These are phyloP conservation scores for Scutellaria baicalensis DNA, from an alignment of 257 asterid species.

Conservation along the genomic window DNA sequence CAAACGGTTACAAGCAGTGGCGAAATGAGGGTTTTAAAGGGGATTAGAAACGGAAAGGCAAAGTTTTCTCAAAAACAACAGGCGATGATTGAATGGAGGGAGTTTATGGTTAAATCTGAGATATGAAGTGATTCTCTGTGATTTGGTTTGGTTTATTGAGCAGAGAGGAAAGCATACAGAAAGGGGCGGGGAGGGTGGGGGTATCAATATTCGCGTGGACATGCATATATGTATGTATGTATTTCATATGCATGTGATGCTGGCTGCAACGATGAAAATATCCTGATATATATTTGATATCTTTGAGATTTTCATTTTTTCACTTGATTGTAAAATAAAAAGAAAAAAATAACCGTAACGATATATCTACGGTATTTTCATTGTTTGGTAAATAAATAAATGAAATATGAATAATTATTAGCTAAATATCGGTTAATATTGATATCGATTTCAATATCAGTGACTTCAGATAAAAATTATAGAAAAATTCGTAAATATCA, in stretches of 20 bases:
- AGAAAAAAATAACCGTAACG: too few species aligned
- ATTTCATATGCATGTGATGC: background rate
- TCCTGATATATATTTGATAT: too few species aligned
- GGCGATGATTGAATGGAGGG: background rate
- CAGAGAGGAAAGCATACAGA: background rate
- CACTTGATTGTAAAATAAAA: too few species aligned
- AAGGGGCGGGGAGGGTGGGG: background rate
- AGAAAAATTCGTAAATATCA: too few species aligned
- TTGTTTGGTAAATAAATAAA: too few species aligned
- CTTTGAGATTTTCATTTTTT: too few species aligned
- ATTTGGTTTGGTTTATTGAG: conserved; percentile 16
- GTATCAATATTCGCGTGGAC: conserved; percentile 6
- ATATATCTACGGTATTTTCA: too few species aligned
- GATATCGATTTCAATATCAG: too few species aligned
- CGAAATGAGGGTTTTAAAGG: conserved; percentile 12
- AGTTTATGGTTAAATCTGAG: background rate
- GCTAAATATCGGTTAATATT: too few species aligned
- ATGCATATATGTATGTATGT: background rate
- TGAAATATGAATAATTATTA: too few species aligned
- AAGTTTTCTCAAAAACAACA: background rate
- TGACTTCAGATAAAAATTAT: too few species aligned
- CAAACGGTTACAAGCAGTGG: conserved; percentile 14
- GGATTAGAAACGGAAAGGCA: background rate
- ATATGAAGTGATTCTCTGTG: background rate
- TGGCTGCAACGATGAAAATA: background rate